Conservation (phyloP, 768 basidiomycete genomes). For the Nidularia pulvinata region DNA sequence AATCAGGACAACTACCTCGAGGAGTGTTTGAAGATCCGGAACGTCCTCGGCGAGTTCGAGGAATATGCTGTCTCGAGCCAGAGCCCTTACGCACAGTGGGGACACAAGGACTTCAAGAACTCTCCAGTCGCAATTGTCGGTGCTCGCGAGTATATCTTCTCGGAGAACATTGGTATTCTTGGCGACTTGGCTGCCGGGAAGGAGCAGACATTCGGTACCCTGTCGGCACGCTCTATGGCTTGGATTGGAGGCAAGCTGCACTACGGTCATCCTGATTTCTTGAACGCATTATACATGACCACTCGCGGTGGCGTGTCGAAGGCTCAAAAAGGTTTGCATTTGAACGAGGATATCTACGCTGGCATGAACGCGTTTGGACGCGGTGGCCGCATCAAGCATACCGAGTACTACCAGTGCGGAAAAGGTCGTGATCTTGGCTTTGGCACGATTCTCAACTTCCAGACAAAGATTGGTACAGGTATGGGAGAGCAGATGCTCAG, state of each 20-base stretch:
- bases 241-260: slow-evolving; percentile 99
- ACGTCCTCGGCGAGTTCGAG: slow-evolving; percentile 97
- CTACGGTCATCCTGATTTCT: slow-evolving; percentile 99
- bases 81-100: slow-evolving; percentile 92
- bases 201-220: slow-evolving; percentile 99
- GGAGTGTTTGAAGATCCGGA: slow-evolving; percentile 99
- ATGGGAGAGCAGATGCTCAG: slow-evolving; percentile 99
- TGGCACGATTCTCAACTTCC: slow-evolving; percentile 99
- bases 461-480: slow-evolving; percentile 99
- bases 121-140: slow-evolving; percentile 97
- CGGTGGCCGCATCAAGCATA: slow-evolving; percentile 97
- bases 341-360: slow-evolving; percentile 99
- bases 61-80: slow-evolving; percentile 85
- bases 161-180: slow-evolving; percentile 98
- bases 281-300: slow-evolving; percentile 97
- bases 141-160: slow-evolving; percentile 99
- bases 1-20: slow-evolving; percentile 99
- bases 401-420: slow-evolving; percentile 99
- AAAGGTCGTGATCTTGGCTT: slow-evolving; percentile 99
- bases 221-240: slow-evolving; percentile 93
- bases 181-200: slow-evolving; percentile 99
- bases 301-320: slow-evolving; percentile 99
- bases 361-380: slow-evolving; percentile 99
- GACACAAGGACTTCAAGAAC: slow-evolving; percentile 84
- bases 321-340: slow-evolving; percentile 98